Base-by-base conservation (phyloP, 176 grass and related monocot species). In the Aechmea fasciata region DNA sequence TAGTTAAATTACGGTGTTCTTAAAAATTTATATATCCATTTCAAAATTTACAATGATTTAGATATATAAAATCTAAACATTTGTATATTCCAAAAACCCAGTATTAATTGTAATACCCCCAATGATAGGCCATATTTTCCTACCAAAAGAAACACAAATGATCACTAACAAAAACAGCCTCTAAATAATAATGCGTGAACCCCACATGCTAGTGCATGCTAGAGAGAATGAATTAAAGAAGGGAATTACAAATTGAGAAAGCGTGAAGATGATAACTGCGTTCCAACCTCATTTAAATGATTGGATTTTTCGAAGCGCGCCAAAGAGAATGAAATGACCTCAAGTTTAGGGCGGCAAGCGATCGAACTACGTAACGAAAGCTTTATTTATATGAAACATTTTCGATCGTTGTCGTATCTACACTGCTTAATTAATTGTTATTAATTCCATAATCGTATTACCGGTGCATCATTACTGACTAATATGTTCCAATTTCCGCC, bases 291-390 rank as follows among this genome's bases (percentile, higher is more conserved):
- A 11, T 47, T 49, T n/a, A 11, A 15, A 48, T 67, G 10, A 47
- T 67, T 67, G 41, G 65, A 47, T 11, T 19, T 47, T 66, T 49
- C 33, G 13, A 13, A 47, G 18, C 17, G 65, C 15, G 49, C 29
- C 65, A 48, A 67, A 67, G 11, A n/a, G 6, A 47, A 10, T 3
- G 65, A 67, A 13, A 67, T 67, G 29, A 67, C n/a, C 33, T 48
- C 28, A 49, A 67, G 1, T 67, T n/a, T 1, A 67, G 65, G 65
- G 41, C 33, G 65, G 65, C 65, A 67, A 67, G 65, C 65, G 33
- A 67, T 33, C 65, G 33, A 67, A 67, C 33, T 67, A 41, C 33
- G 33, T 41, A 49, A 33, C 19, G 48, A 67, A 66, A 47, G 7
- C 10, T 61, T 19, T 47, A 47, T 61, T 19, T 47, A 47, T 47